Base-by-base conservation (phyloP, 2,329 filamentous ascomycete genomes). In the Cryphonectria radicalis region DNA sequence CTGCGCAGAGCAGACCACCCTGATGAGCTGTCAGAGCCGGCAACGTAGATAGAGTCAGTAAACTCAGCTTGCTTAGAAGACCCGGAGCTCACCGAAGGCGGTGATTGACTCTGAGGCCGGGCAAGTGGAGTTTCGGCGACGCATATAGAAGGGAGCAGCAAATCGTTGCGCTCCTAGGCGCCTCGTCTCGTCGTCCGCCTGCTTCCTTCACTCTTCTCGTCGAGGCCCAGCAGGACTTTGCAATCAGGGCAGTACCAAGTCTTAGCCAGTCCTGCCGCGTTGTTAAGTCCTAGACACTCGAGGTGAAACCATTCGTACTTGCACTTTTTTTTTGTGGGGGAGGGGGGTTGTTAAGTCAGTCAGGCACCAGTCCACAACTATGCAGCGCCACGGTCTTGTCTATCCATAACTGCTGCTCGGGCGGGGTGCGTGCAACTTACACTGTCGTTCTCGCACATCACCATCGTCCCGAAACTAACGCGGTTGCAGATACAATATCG, bases 181-280 rank as follows among this genome's bases (percentile, higher is more conserved):
- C 67, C 67, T 28, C 81, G 7, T 87, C 87, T 73, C 66, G 63
- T 57, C 17, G 57, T 43, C 71, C 88, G 80, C n/a, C 87, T 88
- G 72, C 81, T 90, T 14, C 90, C 87, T 76, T 91, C 88, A 3
- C 89, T 89, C 79, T 85, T 88, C 80, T 89, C 88, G 7, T 89
- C 89, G 75, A 91, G 89, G 64, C 89, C 88, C 43, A 91, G 80
- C 42, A 86, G 81, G 73, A 88, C 86, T 57, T 90, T 84, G 77
- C 93, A 96, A 66, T 93, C 90, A 1, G 92, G 92, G 80, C 93
- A 96, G 77, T 94, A 96, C 93, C 93, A 96, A 80, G 94, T 94
- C 2, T 91, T 91, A 43, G 91, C 92, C 25, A 92, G 85, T 2
- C 90, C 87, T 14, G 93, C 92, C 72, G 92, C 88, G 35, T 90